phyloP scores from a whole-genome alignment of 176 grass and related monocot species.

The maize (Zea mays) region DNA sequence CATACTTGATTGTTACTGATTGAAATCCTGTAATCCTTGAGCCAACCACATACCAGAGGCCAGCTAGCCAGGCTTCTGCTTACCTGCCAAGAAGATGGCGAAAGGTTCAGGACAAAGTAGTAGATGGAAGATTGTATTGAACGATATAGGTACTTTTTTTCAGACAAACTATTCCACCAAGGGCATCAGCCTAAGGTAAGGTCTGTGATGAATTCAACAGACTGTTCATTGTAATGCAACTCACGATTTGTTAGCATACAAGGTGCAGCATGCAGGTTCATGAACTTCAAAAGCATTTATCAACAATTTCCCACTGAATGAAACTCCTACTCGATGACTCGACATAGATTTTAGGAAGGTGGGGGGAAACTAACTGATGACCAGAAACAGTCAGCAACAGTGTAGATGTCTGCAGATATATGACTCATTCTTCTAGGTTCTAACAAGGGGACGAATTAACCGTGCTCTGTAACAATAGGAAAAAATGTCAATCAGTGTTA shows the following conservation, averaged over 20 bases:
- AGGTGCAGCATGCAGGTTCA: slow-evolving; percentile 8
- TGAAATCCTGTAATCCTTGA: slow-evolving; percentile 1
- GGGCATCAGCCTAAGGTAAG: background rate
- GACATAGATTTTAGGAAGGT: background rate
- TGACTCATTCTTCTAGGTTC: slow-evolving; percentile 23
- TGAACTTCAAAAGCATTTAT: background rate
- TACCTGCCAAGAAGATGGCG: background rate
- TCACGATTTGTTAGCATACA: background rate
- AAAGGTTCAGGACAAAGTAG: slow-evolving; percentile 1
- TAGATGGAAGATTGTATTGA: slow-evolving; percentile 4
- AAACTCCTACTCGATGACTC: background rate
- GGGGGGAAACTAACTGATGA: background rate
- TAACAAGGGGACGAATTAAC: slow-evolving; percentile 22
- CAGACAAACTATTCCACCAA: slow-evolving; percentile 14
- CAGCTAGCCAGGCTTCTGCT: background rate
- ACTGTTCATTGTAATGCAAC: background rate
- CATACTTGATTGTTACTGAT: slow-evolving; percentile 1
- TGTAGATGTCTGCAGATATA: slow-evolving; percentile 24
- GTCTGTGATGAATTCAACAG: background rate
- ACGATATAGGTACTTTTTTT: background rate
- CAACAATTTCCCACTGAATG: background rate
- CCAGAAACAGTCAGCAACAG: background rate
- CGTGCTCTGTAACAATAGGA: background rate
- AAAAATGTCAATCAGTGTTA: slow-evolving; percentile 15
- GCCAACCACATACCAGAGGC: slow-evolving; percentile 11